A percentile compares a stretch with the other conserved stretches of the same genome.
Evolutionary conservation across 2,329 filamentous ascomycete genomes (phyloP).

Genomic region (Claviceps cyperi): DNA sequence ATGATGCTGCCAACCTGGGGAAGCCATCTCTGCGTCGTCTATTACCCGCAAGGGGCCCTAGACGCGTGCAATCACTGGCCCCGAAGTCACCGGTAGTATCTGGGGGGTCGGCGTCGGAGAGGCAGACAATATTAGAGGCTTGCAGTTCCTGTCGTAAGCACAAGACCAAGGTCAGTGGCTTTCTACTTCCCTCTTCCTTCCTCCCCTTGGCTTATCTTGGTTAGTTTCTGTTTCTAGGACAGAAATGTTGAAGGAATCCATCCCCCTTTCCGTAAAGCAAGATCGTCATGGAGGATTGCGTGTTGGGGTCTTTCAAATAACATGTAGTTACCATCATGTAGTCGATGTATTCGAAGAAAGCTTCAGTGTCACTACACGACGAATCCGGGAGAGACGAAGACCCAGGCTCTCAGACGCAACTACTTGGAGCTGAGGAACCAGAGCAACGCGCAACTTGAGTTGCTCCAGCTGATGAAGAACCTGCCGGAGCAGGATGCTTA

Average conservation of each 20-base stretch:
- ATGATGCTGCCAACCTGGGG: background rate
- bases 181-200: background rate
- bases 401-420: constrained; percentile 9
- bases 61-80: background rate
- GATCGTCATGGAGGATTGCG: no score
- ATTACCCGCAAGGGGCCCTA: background rate
- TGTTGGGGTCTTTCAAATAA: no score
- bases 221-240: no score
- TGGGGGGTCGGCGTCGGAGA: background rate
- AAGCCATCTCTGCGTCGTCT: background rate
- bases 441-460: constrained; percentile 7
- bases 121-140: background rate
- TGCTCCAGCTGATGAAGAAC: constrained; percentile 8
- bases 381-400: constrained; percentile 9
- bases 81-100: no score
- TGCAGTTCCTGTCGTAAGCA: background rate
- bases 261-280: no score
- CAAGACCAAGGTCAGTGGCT: background rate
- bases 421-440: constrained; percentile 1
- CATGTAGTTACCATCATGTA: constrained; percentile 8
- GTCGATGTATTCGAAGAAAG: constrained; percentile 8
- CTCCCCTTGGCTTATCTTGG: background rate
- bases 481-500: constrained; percentile 17
- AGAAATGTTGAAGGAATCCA: no score
- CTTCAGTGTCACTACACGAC: constrained; percentile 10